Evolutionary conservation across 2,329 filamentous ascomycete species (phyloP), one percentile per base, ranked within the genome.

Genomic region (Venturia effusa): DNA sequence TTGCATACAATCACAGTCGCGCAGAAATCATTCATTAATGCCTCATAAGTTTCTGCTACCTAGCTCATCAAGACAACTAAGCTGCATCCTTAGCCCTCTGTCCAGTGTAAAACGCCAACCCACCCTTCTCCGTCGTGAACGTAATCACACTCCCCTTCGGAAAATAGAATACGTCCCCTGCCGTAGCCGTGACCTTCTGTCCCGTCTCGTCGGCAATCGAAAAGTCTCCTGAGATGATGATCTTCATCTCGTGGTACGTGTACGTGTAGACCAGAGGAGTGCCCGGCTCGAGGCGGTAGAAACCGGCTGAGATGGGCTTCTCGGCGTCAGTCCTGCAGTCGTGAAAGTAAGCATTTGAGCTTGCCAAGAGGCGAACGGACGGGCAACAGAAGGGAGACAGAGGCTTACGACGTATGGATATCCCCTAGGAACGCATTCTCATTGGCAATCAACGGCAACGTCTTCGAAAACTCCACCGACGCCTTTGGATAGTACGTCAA

Each of bases 161-260:
- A 70, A 88, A 88, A 72, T 84, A 85, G 68, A 89, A 87, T 59
- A 88, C 84, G 72, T 89, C 87, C 0, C 87, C 87, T 8, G 81
- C 78, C 39, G 75, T 78, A 10, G 83, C 86, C 61, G 80, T 79
- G 30, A 86, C 84, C 67, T 80, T 81, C 68, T 82, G 78, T 43
- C 85, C 86, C 1, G 83, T 83, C 71, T 82, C 82, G 67, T 88
- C 86, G 37, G 77, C 78, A 69, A 89, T 87, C 66, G 84, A 81
- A 70, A 85, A 88, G 68, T 83, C 79, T 17, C 86, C 87, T 69
- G 88, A 86, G 11, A 89, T 74, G 67, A 89, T 86, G 71, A 89
- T 87, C 78, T 89, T 89, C 83, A 88, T 87, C 77, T 89, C 87
- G 70, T 89, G 82, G 74, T 88, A 89, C 48, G 79, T 84, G 74